Percentiles rank a stretch among this genome's conserved stretches.
These are phyloP conservation scores for Paramecium biaurelia DNA, from an alignment of 73 alveolate genomes.

Conservation along the genomic window DNA sequence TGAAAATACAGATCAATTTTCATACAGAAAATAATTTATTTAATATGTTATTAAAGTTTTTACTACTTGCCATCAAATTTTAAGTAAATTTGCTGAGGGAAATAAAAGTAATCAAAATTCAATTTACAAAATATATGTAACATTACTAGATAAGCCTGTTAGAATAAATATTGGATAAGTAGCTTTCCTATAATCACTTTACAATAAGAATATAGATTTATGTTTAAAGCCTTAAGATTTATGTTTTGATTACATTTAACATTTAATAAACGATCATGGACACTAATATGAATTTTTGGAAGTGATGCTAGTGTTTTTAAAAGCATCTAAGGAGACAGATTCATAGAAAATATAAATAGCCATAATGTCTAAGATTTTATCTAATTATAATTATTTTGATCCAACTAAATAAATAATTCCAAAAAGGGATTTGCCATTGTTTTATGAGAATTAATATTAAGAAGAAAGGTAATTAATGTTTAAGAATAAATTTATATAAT, in stretches of 20 bases:
- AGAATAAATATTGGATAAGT: conserved; percentile 55
- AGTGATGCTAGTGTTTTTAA: background rate
- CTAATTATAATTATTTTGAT: background rate
- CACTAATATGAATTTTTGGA: background rate
- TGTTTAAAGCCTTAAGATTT: conserved; percentile 1
- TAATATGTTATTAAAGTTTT: conserved; percentile 49
- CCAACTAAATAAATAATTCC: background rate
- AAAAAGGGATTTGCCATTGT: background rate
- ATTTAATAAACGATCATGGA: background rate
- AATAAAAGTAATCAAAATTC: conserved; percentile 39
- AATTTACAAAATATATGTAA: background rate
- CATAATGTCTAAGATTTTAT: background rate
- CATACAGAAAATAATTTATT: conserved; percentile 53
- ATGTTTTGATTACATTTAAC: background rate
- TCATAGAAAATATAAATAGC: background rate
- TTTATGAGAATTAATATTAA: background rate
- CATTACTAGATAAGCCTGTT: background rate
- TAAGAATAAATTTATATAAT: background rate
- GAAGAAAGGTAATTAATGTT: background rate
- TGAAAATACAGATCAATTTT: background rate
- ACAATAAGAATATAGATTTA: background rate
- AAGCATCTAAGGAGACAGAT: background rate
- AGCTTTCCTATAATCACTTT: conserved; percentile 8
- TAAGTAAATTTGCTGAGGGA: conserved; percentile 12
- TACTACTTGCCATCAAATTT: conserved; percentile 44